A percentile compares a stretch with the other conserved stretches of the same genome.
Conservation (phyloP, 306 rosid species). For the Pterocarpus macrocarpus region DNA sequence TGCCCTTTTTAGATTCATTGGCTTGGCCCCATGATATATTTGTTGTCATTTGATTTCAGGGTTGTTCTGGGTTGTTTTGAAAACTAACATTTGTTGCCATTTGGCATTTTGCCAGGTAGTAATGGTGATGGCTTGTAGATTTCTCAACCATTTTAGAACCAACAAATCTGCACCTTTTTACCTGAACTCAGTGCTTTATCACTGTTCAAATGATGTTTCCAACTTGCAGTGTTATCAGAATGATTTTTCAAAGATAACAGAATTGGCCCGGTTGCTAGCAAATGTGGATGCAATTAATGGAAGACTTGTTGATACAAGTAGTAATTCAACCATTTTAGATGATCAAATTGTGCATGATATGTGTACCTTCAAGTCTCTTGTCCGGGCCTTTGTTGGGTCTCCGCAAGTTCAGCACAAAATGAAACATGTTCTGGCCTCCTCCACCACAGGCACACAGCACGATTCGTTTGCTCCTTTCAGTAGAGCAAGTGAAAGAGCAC, state of each 20-base stretch:
- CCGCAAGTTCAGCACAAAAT: conserved; percentile 58
- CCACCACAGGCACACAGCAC: conserved; percentile 37
- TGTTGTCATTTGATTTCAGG: too few species aligned
- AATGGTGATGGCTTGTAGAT: conserved; percentile 48
- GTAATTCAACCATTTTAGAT: conserved; percentile 61
- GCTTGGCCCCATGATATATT: too few species aligned
- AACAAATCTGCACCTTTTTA: conserved; percentile 49
- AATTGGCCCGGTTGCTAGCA: conserved; percentile 55
- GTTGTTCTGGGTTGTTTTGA: neutral
- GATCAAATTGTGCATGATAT: conserved; percentile 59
- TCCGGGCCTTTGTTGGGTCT: conserved; percentile 71
- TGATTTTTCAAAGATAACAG: conserved; percentile 49
- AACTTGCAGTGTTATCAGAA: conserved; percentile 56
- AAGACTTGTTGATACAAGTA: conserved; percentile 63
- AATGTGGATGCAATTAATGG: conserved; percentile 72
- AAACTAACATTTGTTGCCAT: neutral
- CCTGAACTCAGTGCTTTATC: conserved; percentile 58
- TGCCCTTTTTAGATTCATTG: neutral
- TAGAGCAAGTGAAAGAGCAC: conserved; percentile 68
- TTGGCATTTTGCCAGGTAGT: neutral
- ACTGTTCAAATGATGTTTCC: conserved; percentile 58
- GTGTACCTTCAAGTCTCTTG: conserved; percentile 72
- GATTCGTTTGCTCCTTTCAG: conserved; percentile 60
- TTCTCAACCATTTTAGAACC: conserved; percentile 33
- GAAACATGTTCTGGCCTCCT: conserved; percentile 40